phyloP scores from a whole-genome alignment of 139 green algal genomes.

The Chlorella sorokiniana region DNA sequence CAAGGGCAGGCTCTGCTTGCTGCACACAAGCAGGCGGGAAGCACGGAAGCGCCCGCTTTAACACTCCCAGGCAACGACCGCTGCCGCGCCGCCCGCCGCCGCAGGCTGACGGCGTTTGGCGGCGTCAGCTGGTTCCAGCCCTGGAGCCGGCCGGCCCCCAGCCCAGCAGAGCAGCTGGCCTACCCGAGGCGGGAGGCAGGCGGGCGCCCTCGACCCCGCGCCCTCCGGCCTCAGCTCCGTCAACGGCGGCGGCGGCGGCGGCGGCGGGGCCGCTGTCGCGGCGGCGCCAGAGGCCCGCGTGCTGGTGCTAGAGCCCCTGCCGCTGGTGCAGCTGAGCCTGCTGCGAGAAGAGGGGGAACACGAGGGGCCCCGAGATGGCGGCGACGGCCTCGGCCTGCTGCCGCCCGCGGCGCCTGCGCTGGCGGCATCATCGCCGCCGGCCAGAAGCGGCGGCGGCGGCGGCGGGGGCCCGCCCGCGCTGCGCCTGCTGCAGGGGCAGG shows the following conservation, averaged over 20 bases:
- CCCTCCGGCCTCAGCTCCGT: not conserved
- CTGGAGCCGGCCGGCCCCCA: constrained; percentile 36
- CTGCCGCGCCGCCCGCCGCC: not conserved
- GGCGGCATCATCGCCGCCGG: not conserved
- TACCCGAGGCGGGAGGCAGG: not conserved
- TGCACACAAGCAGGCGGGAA: not conserved
- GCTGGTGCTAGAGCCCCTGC: constrained; percentile 11
- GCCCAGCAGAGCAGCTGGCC: constrained; percentile 18
- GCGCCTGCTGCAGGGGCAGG: constrained; percentile 35
- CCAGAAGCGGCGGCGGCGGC: not conserved
- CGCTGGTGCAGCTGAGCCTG: constrained; percentile 21
- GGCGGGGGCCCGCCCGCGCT: not conserved
- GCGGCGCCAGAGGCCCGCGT: constrained; percentile 15
- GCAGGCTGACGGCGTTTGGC: constrained; percentile 40
- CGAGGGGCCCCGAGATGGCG: not conserved
- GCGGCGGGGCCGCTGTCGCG: not conserved
- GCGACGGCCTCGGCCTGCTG: constrained; percentile 1
- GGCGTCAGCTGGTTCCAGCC: constrained; percentile 54
- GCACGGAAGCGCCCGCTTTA: too few relatives aligned
- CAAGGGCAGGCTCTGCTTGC: not conserved
- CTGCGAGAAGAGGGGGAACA: not conserved
- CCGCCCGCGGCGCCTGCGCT: not conserved
- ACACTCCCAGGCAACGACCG: too few relatives aligned
- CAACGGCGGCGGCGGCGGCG: not conserved
- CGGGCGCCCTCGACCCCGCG: not conserved